Base-by-base conservation (phyloP, 2,329 filamentous ascomycete species). In the Rhinocladiella similis region DNA sequence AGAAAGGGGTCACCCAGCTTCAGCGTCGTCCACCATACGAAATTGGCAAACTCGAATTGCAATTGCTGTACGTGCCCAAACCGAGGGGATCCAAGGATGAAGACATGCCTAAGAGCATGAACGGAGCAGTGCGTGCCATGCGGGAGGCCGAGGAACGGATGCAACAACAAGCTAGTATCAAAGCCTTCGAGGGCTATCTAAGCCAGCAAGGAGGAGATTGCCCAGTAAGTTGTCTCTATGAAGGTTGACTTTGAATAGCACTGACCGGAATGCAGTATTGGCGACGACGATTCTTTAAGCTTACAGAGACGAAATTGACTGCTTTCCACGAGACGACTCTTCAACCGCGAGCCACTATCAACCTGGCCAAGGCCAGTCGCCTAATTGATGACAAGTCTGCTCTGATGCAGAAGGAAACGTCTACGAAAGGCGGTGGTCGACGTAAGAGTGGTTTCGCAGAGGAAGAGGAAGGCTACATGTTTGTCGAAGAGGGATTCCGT, bases 51-150 rank as follows among this genome's bases (percentile, higher is more conserved):
- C 81, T 99, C 53, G 90, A 96, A 70, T 79, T 99, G 38, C 94
- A 99, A 76, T 82, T 99, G 7, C 80, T 99, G 13, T 99, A 96
- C 68, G 91, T 99, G 1, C 94, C 94, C 0, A 91, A 92, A 66
- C 93, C 94, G 3, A 93, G 90, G 77, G 89, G 88, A 43, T 82
- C 86, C 27, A 86, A 85, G 48, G 94, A 97, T 63, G 92, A 97
- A 14, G 93, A 97, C 65, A 97, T 99, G 91, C 94, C 94, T 53
- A 97, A 97, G 85, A 97, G 92, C 78, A 96, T 99, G 92, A 96
- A 94, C 73, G 89, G 90, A 42, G 96, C 91, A 72, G 89, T 97
- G 65, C 84, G 94, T 16, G 94, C 97, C 76, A 86, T 99, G 75
- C 90, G 89, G 73, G 90, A 93, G 50, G 91, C 93, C 1, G 91